These are phyloP conservation scores for Alloteropsis semialata DNA, from an alignment of 176 grass and related monocot species.

Conservation along the genomic window DNA sequence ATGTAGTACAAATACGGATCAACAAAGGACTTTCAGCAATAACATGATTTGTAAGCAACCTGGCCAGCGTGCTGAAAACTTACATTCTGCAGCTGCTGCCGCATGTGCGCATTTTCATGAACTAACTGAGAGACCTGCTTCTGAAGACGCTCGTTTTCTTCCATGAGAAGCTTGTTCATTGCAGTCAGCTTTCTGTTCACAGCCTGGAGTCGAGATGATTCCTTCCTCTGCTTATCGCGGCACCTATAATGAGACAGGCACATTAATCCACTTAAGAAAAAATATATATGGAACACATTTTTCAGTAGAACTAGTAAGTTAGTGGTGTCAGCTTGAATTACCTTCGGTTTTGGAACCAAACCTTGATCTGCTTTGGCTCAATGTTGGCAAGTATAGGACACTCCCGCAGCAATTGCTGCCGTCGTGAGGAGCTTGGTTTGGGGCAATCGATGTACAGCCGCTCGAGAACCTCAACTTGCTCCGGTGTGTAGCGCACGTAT, in stretches of 20 bases:
- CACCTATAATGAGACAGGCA: constrained; percentile 46
- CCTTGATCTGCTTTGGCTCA: constrained; percentile 97
- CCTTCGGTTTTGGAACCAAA: constrained; percentile 99
- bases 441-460: constrained; percentile 84
- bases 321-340: neutral
- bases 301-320: neutral
- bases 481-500: constrained; percentile 90
- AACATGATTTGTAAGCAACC: neutral
- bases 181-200: constrained; percentile 90
- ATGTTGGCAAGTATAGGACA: constrained; percentile 85
- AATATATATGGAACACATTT: neutral
- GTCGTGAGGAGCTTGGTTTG: constrained; percentile 78
- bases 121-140: constrained; percentile 96
- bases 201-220: constrained; percentile 77
- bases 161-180: constrained; percentile 99
- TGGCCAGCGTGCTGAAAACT: neutral
- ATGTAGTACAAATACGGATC: neutral
- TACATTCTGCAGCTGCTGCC: constrained; percentile 93
- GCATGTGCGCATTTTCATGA: constrained; percentile 84
- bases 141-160: constrained; percentile 97
- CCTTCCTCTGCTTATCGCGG: constrained; percentile 91
- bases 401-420: constrained; percentile 87
- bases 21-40: neutral
- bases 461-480: constrained; percentile 92
- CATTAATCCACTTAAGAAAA: neutral